Evolutionary conservation across 371 early-diverging fungal species (phyloP).

Genomic region (Mortierella sp.): DNA sequence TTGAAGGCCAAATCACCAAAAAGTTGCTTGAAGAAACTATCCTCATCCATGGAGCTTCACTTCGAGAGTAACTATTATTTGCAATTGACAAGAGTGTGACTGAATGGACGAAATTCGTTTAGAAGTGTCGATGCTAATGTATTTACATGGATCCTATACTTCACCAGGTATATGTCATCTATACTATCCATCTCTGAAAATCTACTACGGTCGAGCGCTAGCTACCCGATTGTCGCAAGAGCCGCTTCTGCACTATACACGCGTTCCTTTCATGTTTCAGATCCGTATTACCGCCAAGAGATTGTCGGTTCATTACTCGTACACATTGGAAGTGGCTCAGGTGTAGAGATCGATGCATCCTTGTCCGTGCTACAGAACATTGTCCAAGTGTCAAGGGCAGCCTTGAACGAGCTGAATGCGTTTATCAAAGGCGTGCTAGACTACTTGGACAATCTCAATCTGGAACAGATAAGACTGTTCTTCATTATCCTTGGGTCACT

Average conservation of each 20-base stretch:
- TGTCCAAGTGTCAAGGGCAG: slow-evolving; percentile 58
- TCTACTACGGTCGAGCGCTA: slow-evolving; percentile 66
- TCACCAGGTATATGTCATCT: slow-evolving; percentile 61
- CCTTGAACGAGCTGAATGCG: slow-evolving; percentile 68
- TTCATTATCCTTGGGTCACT: slow-evolving; percentile 79
- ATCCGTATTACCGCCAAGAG: slow-evolving; percentile 79
- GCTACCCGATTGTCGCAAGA: slow-evolving; percentile 56
- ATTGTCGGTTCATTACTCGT: slow-evolving; percentile 80
- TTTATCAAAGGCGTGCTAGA: slow-evolving; percentile 86
- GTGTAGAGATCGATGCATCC: slow-evolving; percentile 74
- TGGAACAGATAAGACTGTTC: slow-evolving; percentile 73
- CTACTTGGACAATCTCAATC: slow-evolving; percentile 75
- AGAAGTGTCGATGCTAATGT: neutral
- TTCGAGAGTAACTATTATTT: slow-evolving; percentile 55
- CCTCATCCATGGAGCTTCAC: slow-evolving; percentile 58
- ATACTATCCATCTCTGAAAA: slow-evolving; percentile 72
- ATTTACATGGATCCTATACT: neutral
- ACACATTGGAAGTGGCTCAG: slow-evolving; percentile 84
- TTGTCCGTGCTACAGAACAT: slow-evolving; percentile 68
- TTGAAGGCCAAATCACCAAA: slow-evolving; percentile 59
- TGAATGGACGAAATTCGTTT: neutral
- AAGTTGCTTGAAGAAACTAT: slow-evolving; percentile 65
- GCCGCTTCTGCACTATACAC: slow-evolving; percentile 64
- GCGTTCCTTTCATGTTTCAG: slow-evolving; percentile 63
- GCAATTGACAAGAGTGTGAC: neutral